Conservation (phyloP, 2,329 filamentous ascomycete species). For the Phaeoacremonium minimum region DNA sequence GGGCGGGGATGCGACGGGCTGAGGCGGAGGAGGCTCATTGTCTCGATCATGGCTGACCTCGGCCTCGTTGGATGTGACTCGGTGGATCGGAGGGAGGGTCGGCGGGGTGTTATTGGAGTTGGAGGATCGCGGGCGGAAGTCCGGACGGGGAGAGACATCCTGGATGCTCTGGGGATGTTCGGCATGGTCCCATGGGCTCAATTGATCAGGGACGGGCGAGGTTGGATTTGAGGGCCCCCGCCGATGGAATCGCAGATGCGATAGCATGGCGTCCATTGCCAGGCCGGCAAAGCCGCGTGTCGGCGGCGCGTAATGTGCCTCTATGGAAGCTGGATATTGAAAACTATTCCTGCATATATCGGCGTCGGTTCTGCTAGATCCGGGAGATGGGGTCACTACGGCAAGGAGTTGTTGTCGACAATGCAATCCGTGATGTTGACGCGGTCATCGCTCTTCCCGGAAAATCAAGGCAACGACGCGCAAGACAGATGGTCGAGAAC, state of each 20-base stretch:
- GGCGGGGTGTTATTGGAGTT: constrained; percentile 36
- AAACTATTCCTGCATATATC: no score
- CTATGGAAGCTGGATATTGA: no score
- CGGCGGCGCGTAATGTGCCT: neutral
- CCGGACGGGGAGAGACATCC: constrained; percentile 29
- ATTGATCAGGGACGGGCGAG: constrained; percentile 45
- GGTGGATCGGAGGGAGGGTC: constrained; percentile 44
- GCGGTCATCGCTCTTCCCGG: no score
- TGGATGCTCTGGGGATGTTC: constrained; percentile 32
- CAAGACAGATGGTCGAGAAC: no score
- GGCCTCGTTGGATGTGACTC: constrained; percentile 41
- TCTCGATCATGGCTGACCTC: no score
- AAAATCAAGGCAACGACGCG: no score
- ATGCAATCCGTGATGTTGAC: no score
- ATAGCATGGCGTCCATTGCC: constrained; percentile 7
- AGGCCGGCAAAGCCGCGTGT: constrained; percentile 1
- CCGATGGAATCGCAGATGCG: constrained; percentile 50
- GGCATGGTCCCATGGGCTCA: constrained; percentile 30
- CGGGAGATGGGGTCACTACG: no score
- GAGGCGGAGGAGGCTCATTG: no score
- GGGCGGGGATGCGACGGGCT: no score
- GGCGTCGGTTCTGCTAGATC: no score
- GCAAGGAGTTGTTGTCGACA: no score
- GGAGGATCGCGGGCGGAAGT: constrained; percentile 27
- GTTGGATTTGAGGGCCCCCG: constrained; percentile 51